Base-by-base conservation (phyloP, 2,329 filamentous ascomycete species). In the Thelonectria discophora region DNA sequence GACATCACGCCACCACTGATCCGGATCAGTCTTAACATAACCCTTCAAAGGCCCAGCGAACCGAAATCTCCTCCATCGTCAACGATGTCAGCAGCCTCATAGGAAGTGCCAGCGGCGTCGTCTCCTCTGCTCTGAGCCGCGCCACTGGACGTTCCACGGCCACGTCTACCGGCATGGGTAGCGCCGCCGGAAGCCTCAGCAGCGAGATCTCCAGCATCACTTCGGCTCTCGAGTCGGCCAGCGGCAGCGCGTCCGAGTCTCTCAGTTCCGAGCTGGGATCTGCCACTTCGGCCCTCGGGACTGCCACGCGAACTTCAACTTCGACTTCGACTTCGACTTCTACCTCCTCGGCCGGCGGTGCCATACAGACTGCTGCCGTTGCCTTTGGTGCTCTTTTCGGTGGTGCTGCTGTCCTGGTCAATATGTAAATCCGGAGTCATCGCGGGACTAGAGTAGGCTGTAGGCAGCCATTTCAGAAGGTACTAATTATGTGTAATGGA, bases 301-400 rank as follows among this genome's bases (percentile, higher is more conserved):
- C 21, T 40, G 47, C 47, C 15, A 49, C 53, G 3, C 7, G 17
- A 7, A 40, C 53, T n/a, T 30, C 21, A 17, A 37, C n/a, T 13
- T 46, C 40, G 27, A 39, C 53, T 15, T 37, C 52, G 5, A 24
- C 17, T 10, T 42, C 49, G 10, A 32, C 18, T 8, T 18, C 40
- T 5, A 17, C 39, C 15, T 30, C 27, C 7, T 30, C 27, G 8
- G 30, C 12, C 5, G 48, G 40, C 12, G 53, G 53, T n/a, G 34
- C 53, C 15, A 49, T 55, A 32, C 53, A 43, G 7, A 55, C 53
- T 12, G 53, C 53, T 32, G 53, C 53, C 18, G 30, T 55, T 13
- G 53, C 53, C 32, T n/a, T 55, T 18, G 53, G 53, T 13, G 53
- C 53, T 18, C 45, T 55, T 15, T 30, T 55, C 11, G 53, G 53